phyloP scores from a whole-genome alignment of 345 rosid species.

The Raphanus raphanistrum region DNA sequence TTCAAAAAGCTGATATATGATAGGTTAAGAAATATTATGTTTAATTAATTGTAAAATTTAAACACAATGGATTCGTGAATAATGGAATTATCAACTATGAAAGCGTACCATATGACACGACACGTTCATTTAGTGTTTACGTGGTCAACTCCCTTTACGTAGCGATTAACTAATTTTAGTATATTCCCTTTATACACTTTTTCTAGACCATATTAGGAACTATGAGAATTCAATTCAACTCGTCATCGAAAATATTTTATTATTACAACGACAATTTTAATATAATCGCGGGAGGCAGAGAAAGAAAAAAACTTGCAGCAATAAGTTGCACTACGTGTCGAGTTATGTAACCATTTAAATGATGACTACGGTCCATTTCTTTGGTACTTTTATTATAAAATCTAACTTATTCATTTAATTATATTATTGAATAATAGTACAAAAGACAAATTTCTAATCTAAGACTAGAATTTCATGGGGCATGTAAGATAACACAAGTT shows the following conservation, averaged over 20 bases:
- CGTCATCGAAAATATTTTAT: constrained; percentile 23
- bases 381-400: constrained; percentile 28
- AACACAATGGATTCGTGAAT: neutral
- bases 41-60: neutral
- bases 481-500: constrained; percentile 6
- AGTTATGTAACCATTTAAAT: constrained; percentile 23
- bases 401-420: neutral
- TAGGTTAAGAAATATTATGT: neutral
- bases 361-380: constrained; percentile 27
- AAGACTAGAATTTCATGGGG: neutral
- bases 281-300: constrained; percentile 2
- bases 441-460: neutral
- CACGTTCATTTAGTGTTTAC: constrained; percentile 7
- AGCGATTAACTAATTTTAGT: constrained; percentile 16
- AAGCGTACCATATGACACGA: constrained; percentile 9
- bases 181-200: neutral
- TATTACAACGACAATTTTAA: neutral
- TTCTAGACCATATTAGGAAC: constrained; percentile 39
- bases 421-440: neutral
- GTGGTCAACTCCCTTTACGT: constrained; percentile 24
- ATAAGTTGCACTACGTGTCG: constrained; percentile 32
- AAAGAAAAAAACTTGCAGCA: constrained; percentile 19
- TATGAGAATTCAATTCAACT: neutral
- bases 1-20: neutral
- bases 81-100: neutral